phyloP scores from a whole-genome alignment of 371 early-diverging fungal genomes.

The Sporodiniella umbellata region DNA sequence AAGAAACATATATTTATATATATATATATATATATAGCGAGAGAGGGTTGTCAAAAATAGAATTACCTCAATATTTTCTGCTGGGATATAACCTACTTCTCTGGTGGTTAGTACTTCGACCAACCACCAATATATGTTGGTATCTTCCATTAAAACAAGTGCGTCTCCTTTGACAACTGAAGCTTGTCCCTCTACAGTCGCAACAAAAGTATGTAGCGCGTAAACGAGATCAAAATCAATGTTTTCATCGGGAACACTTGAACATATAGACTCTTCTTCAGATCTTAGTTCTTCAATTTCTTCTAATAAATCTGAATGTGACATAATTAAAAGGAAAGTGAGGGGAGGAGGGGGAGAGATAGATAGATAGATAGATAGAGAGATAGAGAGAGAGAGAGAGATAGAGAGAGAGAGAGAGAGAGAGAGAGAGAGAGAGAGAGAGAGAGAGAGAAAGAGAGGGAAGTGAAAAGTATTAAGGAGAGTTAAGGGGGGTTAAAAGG shows the following conservation, averaged over 20 bases:
- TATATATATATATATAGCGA: no score
- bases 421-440: no score
- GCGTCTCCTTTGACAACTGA: conserved; percentile 87
- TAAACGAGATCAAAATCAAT: conserved; percentile 80
- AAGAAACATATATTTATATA: no score
- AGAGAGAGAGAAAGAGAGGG: no score
- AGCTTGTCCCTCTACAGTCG: conserved; percentile 92
- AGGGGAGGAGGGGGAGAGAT: conserved; percentile 3
- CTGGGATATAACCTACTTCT: conserved; percentile 94
- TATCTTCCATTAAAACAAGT: conserved; percentile 88
- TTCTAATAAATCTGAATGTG: conserved; percentile 13
- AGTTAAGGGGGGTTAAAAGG: no score
- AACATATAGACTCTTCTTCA: conserved; percentile 50
- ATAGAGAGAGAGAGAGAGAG: no score
- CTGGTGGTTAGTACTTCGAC: conserved; percentile 83
- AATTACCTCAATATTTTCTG: conserved; percentile 88
- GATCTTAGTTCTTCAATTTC: conserved; percentile 20
- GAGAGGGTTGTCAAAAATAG: no score
- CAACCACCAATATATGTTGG: conserved; percentile 97
- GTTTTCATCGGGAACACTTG: conserved; percentile 71
- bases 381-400: neutral
- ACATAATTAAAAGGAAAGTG: conserved; percentile 4
- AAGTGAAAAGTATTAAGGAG: no score
- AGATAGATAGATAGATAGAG: neutral
- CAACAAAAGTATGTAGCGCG: conserved; percentile 93